Conservation (phyloP, 2,329 filamentous ascomycete genomes). For the Pseudogymnoascus sp. region DNA sequence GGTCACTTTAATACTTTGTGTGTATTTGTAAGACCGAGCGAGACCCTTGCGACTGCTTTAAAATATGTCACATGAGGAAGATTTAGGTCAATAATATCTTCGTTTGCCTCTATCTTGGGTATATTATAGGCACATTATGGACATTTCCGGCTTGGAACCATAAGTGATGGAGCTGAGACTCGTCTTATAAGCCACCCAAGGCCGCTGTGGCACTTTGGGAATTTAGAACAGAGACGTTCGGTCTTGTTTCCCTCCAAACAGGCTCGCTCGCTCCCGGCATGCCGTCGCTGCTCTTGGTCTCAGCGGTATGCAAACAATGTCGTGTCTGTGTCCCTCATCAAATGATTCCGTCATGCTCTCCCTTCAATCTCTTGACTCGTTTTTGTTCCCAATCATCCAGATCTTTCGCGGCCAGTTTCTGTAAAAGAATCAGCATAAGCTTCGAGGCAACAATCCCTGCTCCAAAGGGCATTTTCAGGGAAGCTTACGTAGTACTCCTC, state of each 20-base stretch:
- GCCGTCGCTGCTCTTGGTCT: neutral
- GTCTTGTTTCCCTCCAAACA: neutral
- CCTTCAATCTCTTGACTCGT: conserved; percentile 78
- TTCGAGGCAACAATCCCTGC: neutral
- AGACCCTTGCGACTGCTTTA: neutral
- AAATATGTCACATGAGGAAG: neutral
- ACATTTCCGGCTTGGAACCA: neutral
- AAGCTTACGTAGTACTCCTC: conserved; percentile 77
- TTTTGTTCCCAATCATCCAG: conserved; percentile 96
- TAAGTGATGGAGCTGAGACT: neutral
- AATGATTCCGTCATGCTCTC: conserved; percentile 73
- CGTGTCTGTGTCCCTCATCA: neutral
- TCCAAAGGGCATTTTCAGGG: neutral
- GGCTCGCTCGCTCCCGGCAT: neutral
- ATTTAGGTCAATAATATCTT: neutral
- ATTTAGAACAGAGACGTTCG: neutral
- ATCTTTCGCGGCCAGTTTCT: conserved; percentile 81
- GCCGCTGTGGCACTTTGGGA: neutral
- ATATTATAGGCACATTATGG: neutral
- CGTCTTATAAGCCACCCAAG: neutral
- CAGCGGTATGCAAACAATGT: neutral
- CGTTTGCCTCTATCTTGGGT: neutral
- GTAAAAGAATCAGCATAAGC: conserved; percentile 16
- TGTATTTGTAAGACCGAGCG: neutral
- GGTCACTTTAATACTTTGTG: neutral